These are phyloP conservation scores for Ceratocystis papillata DNA, from an alignment of 2,329 filamentous ascomycete genomes.

Conservation along the genomic window DNA sequence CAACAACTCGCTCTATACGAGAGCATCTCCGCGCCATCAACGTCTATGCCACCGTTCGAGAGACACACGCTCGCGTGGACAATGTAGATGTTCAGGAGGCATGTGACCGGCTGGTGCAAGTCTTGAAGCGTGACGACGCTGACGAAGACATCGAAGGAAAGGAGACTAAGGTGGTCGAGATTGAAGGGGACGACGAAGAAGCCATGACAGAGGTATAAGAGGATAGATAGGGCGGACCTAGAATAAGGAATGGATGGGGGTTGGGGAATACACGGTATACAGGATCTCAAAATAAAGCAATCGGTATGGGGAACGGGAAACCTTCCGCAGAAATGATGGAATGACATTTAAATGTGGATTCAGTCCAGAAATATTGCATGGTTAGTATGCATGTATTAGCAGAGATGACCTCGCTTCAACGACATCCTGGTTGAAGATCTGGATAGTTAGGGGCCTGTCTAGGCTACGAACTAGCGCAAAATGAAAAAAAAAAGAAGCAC, in stretches of 20 bases:
- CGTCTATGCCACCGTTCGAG: slow-evolving; percentile 80
- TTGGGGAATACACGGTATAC: background rate
- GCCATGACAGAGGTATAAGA: slow-evolving; percentile 44
- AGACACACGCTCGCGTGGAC: slow-evolving; percentile 67
- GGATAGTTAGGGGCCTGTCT: no score
- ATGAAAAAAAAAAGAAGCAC: no score
- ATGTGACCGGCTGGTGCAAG: slow-evolving; percentile 81
- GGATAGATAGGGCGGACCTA: background rate
- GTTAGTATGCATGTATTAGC: no score
- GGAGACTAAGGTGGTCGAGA: slow-evolving; percentile 35
- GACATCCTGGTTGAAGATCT: no score
- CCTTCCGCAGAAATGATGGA: no score
- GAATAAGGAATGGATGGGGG: background rate
- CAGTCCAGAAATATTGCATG: no score
- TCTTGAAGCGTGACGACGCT: slow-evolving; percentile 70
- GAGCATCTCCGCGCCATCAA: slow-evolving; percentile 64
- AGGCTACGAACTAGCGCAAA: no score
- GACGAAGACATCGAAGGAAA: slow-evolving; percentile 39
- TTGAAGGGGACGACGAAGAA: slow-evolving; percentile 42
- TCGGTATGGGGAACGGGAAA: background rate
- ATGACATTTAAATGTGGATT: no score
- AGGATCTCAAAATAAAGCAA: background rate
- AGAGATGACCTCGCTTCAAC: no score
- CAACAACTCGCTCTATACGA: slow-evolving; percentile 63
- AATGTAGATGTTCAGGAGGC: slow-evolving; percentile 72